A percentile compares a stretch with the other conserved stretches of the same genome.
phyloP scores from a whole-genome alignment of 441 rosid species.

The Euphorbia celastroides region DNA sequence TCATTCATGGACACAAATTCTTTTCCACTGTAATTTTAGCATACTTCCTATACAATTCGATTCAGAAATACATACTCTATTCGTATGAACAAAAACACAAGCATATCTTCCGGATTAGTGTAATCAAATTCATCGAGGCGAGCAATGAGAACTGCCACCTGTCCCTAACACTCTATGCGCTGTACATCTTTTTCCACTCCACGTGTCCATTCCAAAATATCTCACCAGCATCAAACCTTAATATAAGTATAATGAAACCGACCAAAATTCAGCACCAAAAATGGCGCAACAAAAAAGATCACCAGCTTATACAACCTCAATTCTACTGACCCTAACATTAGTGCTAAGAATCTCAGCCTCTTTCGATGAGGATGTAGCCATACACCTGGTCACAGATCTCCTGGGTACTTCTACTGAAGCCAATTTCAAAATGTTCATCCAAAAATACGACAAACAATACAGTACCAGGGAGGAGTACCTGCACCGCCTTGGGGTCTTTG shows the following conservation, averaged over 20 bases:
- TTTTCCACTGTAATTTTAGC: no score
- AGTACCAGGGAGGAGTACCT: conserved; percentile 53
- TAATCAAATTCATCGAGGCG: no score
- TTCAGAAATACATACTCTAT: no score
- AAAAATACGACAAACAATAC: conserved; percentile 51
- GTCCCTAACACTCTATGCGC: background rate
- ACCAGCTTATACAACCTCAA: conserved; percentile 6
- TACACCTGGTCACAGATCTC: conserved; percentile 57
- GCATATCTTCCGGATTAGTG: no score
- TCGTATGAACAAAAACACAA: no score
- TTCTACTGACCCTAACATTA: background rate
- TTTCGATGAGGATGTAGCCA: conserved; percentile 17
- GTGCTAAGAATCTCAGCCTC: background rate
- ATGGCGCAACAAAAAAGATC: conserved; percentile 7
- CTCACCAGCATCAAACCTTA: background rate
- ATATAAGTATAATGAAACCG: background rate
- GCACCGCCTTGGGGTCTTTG: conserved; percentile 63
- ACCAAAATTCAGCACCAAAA: background rate
- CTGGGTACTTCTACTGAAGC: conserved; percentile 46
- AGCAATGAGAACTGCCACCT: background rate
- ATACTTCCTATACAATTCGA: no score
- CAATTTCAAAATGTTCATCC: conserved; percentile 46
- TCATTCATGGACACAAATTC: no score
- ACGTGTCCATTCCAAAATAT: background rate
- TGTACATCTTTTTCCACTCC: background rate